Evolutionary conservation across 75 land plant species (phyloP), one percentile per base, ranked within the genome.

Genomic region (Larix kaempferi): DNA sequence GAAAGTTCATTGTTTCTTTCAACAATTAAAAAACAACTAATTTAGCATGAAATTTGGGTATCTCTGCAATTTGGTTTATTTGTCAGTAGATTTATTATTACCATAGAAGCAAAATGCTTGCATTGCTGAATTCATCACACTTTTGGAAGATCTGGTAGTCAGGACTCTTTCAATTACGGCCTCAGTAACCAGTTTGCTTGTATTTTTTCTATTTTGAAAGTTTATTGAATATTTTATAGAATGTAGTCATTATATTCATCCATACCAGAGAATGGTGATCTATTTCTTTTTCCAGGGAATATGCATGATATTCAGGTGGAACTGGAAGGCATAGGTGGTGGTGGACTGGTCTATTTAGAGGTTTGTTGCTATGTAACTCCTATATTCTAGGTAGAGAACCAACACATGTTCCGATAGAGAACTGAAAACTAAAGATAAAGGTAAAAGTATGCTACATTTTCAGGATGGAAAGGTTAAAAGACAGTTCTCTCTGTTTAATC

Each of bases 321-420:
- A 64, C 84, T 97, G 76, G 98, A 88, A 80, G 99, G 98, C 52
- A 87, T 94, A 84, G 93, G 95, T 44, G 92, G 95, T 72, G 99
- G 98, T 69, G 97, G 98, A 67, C 78, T 82, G 80, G 77, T 97
- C 76, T 75, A 79, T 58, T 74, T 97, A 59, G 97, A 97, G 98
- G 99, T 94, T 80, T 41, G 64, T 67, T 59, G 29, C 33, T 22
- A 2, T 72, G 44, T 19, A 81, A 10, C 41, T 69, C n/a, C n/a
- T 69, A 37, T 7, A 69, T 69, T 49, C 52, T 39, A 69, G 72
- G 72, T 10, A 39, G 33, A 39, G 23, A 69, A 39, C 16, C 13
- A 5, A 69, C 0, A 39, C 23, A 19, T 10, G 7, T 21, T 39
- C n/a, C 19, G 7, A 69, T 3, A 0, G 0, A 41, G 21, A 29